Evolutionary conservation across 352 stramenopile species (phyloP).

Genomic region (Phytopythium montanum): DNA sequence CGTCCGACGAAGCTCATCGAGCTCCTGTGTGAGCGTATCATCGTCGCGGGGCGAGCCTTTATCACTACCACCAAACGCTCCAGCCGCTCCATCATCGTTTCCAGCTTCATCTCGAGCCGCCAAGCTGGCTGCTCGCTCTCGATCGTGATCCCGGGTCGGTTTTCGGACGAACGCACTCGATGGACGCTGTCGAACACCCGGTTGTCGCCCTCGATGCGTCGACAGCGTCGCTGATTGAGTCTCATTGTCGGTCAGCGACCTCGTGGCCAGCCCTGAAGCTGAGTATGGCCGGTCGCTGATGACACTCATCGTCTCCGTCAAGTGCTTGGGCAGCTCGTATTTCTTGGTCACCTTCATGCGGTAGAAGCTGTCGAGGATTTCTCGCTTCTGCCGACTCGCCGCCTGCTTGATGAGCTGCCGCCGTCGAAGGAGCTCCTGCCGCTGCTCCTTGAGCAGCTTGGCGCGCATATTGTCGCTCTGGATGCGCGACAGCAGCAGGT

Average conservation of each 20-base stretch:
- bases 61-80: conserved; percentile 10
- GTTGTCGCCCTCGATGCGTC: not conserved
- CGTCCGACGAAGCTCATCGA: conserved; percentile 49
- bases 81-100: conserved; percentile 7
- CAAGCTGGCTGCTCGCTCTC: not conserved
- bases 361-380: conserved; percentile 78
- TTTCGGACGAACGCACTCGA: conserved; percentile 11
- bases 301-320: conserved; percentile 24
- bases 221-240: not conserved
- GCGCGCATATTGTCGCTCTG: conserved; percentile 59
- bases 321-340: conserved; percentile 51
- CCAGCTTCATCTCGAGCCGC: not conserved
- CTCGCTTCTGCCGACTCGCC: conserved; percentile 53
- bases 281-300: conserved; percentile 29
- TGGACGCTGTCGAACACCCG: conserved; percentile 20
- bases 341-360: conserved; percentile 85
- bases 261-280: conserved; percentile 26
- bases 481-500: conserved; percentile 57
- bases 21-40: conserved; percentile 18
- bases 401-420: conserved; percentile 67
- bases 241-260: conserved; percentile 20
- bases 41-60: conserved; percentile 9
- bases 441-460: conserved; percentile 50
- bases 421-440: conserved; percentile 44
- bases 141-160: not conserved